Conservation (phyloP, 2,329 filamentous ascomycete genomes). For the Neonectria punicea region DNA sequence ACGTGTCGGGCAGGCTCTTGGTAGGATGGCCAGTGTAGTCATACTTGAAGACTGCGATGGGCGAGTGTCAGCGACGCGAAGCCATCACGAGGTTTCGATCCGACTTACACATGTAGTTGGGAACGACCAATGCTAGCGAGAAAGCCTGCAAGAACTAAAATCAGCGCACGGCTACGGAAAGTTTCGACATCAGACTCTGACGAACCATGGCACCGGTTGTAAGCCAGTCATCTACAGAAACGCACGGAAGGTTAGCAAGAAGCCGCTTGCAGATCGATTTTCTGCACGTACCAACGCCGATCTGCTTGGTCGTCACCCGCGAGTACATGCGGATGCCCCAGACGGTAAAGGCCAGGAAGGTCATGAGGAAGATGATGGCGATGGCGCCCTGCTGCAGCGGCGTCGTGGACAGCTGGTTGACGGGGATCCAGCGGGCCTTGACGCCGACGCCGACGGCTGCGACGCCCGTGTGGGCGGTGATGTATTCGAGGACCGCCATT, state of each 20-base stretch:
- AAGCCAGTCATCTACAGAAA: slow-evolving; percentile 33
- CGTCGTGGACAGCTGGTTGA: slow-evolving; percentile 29
- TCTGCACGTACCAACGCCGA: slow-evolving; percentile 29
- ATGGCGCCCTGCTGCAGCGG: slow-evolving; percentile 29
- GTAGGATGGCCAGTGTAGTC: slow-evolving; percentile 33
- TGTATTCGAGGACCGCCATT: background rate
- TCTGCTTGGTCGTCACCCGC: slow-evolving; percentile 29
- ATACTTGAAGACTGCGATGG: slow-evolving; percentile 29
- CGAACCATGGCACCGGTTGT: slow-evolving; percentile 31
- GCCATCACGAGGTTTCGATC: too few species aligned
- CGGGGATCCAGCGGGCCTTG: slow-evolving; percentile 24
- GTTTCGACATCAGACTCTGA: background rate
- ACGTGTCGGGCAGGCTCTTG: slow-evolving; percentile 17
- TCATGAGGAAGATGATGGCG: slow-evolving; percentile 34
- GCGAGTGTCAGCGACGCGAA: background rate
- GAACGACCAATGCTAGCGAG: slow-evolving; percentile 28
- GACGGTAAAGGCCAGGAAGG: slow-evolving; percentile 27
- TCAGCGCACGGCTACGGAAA: background rate
- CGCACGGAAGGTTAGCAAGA: background rate
- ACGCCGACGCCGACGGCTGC: slow-evolving; percentile 6
- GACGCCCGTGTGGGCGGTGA: background rate
- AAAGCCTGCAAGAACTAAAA: slow-evolving; percentile 16
- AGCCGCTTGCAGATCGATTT: background rate
- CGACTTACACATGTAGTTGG: slow-evolving; percentile 32
- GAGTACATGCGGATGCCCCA: slow-evolving; percentile 33